Base-by-base conservation (phyloP, 768 basidiomycete genomes). In the Ramaria sp. region DNA sequence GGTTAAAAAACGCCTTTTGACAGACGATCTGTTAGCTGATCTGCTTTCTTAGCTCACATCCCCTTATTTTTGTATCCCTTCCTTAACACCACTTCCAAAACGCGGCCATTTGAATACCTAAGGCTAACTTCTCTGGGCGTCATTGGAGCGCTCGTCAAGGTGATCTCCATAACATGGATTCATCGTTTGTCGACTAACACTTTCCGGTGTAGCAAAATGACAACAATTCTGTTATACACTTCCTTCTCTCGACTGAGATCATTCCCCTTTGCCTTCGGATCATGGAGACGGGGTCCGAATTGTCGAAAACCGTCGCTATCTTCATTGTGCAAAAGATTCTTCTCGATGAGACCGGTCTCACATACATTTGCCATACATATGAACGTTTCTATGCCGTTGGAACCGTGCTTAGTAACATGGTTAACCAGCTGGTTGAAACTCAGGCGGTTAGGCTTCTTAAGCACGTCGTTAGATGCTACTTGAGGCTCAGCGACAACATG, bases 301-400 rank as follows among this genome's bases (percentile, higher is more conserved):
- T 99, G 17, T 92, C 90, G 58, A 99, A 99, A 73, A 99, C 96
- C 0, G 96, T 99, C 46, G 96, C 96, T 43, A 99, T 99, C 65
- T 99, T 99, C 72, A 99, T 99, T 65, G 96, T 99, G 3, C 96
- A 99, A 70, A 99, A 99, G 73, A 91, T 91, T 59, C 78, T 99
- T 15, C 78, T 98, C 53, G 96, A 99, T 69, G 96, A 99, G 71
- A 92, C 95, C 3, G 96, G 96, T 19, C 73, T 99, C 59, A 94
- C 92, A 15, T 99, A 99, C 70, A 99, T 98, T 66, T 98, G 96
- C 65, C 96, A 99, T 71, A 99, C 96, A n/a, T 99, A 99, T 68
- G 96, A 99, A 69, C 81, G 96, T 53, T 99, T 99, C 74, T 98
- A 97, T 69, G 96, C 96, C 13, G 96, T 99, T 54, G 96, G 95